Evolutionary conservation across 176 grass and related monocot species (phyloP), one percentile per base, ranked within the genome.

Genomic region (Tuctoria greenei): DNA sequence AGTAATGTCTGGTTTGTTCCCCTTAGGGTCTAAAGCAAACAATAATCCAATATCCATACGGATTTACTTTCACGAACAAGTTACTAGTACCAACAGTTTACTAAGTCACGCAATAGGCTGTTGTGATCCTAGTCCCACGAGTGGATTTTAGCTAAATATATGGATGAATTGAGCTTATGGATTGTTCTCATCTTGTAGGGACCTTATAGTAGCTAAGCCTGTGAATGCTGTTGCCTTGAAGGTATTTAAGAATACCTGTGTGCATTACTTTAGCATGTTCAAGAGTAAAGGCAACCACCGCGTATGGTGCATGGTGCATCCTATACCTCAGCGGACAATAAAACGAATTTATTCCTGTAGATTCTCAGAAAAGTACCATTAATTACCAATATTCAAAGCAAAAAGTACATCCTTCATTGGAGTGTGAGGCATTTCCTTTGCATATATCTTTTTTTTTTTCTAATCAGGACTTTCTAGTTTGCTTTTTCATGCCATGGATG

Each of bases 271-370:
- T 73, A 59, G 50, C 37, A 79, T 73, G 28, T 79, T 39, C 73
- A 79, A 49, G 28, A 73, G 69, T 85, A 60, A 67, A 73, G 49
- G 21, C 50, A 79, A 4, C 7, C 55, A 55, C 56, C 74, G 78
- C 27, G 45, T 68, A 55, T 69, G 28, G 42, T 71, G 81, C 64
- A 80, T 75, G 24, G 47, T 10, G 46, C 46, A 35, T 74, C 71
- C 49, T 84, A 47, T 79, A 45, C 85, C 62, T 83, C 69, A 69
- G n/a, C 21, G 55, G 69, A 83, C 35, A 79, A 35, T 70, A 70
- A 70, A 75, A 47, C 49, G 37, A 64, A 37, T 70, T 82, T 72
- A 75, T 71, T 70, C 57, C 17, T 79, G 20, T 57, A 75, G 75
- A 71, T 80, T 73, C 50, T 72, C 23, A 52, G 31, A 67, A 66